phyloP scores from a whole-genome alignment of 2,329 filamentous ascomycete genomes.

The Colletotrichum aenigma region DNA sequence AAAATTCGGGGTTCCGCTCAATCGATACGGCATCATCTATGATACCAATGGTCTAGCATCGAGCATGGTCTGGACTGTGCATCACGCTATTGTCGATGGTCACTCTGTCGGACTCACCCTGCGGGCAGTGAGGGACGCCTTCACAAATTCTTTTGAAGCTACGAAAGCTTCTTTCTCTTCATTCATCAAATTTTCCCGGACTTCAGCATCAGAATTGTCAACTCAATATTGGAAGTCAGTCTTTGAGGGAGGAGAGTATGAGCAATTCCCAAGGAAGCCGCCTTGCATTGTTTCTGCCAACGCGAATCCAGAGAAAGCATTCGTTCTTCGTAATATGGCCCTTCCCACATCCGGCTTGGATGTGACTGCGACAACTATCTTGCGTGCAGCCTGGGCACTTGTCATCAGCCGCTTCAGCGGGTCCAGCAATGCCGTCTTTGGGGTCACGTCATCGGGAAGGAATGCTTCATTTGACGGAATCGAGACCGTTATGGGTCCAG shows the following conservation, averaged over 20 bases:
- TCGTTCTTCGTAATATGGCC: not conserved
- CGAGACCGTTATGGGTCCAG: constrained; percentile 31
- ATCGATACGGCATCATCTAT: constrained; percentile 22
- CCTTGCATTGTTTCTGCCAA: not conserved
- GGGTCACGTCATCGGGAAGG: constrained; percentile 37
- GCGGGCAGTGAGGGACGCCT: not conserved
- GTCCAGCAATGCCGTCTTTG: constrained; percentile 40
- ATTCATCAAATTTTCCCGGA: constrained; percentile 15
- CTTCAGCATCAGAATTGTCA: not conserved
- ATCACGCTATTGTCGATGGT: constrained; percentile 15
- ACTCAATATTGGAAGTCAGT: constrained; percentile 10
- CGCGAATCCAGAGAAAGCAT: not conserved
- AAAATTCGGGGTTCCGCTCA: constrained; percentile 20
- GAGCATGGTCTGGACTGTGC: constrained; percentile 23
- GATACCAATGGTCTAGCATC: not conserved
- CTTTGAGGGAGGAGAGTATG: not conserved
- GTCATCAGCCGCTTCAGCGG: constrained; percentile 40
- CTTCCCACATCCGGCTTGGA: not conserved
- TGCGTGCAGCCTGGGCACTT: constrained; percentile 43
- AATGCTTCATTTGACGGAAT: constrained; percentile 23
- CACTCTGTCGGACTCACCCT: constrained; percentile 6
- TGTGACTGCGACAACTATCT: not conserved
- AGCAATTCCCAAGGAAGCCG: not conserved
- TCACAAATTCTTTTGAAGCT: not conserved
- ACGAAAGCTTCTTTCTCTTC: not conserved